Evolutionary conservation across 192 early-diverging fungal species (phyloP), one percentile per base, ranked within the genome.

Genomic region (Phycomyces nitens): DNA sequence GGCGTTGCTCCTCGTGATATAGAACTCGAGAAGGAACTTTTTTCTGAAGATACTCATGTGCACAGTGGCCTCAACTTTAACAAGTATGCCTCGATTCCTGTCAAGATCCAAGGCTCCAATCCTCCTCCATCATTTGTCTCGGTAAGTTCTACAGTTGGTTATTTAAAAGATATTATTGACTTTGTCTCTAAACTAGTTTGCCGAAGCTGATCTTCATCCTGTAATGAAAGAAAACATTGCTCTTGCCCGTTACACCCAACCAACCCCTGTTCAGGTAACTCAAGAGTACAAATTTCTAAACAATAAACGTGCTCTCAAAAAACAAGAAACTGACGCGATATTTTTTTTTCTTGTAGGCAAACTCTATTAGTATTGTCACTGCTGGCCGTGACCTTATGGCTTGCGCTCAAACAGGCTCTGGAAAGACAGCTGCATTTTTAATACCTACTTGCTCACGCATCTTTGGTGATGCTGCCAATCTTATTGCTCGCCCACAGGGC

Each of bases 351-450:
- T 11, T 58, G 7, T 51, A 61, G 59, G 24, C 57, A 2, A n/a
- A 80, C 40, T 84, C 87, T 7, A 81, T 83, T 34, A 78, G 81
- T 8, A 82, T 86, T 40, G 66, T 90, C 15, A 72, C 79, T 23
- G 76, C 65, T 21, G 84, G 83, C 24, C 73, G 86, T 56, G 92
- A 93, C 59, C 41, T 93, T 44, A 93, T 93, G 89, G 92, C 91
- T 2, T 93, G 92, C 65, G 90, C 91, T 29, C 91, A 93, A 60
- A 93, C 91, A 12, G 84, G 78, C 8, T 83, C 78, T 15, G 83
- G 87, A 26, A 87, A 93, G 70, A 93, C 92, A 5, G 92, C 87
- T 10, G 89, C 91, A 1, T 93, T 93, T 62, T 70, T 93, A 20
- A 65, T 93, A 7, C 92, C 92, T 11, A 92, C 88, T 44, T 77